A percentile compares a stretch with the other conserved stretches of the same genome.
phyloP scores from a whole-genome alignment of 73 alveolate species.

The Paramecium sonneborni region DNA sequence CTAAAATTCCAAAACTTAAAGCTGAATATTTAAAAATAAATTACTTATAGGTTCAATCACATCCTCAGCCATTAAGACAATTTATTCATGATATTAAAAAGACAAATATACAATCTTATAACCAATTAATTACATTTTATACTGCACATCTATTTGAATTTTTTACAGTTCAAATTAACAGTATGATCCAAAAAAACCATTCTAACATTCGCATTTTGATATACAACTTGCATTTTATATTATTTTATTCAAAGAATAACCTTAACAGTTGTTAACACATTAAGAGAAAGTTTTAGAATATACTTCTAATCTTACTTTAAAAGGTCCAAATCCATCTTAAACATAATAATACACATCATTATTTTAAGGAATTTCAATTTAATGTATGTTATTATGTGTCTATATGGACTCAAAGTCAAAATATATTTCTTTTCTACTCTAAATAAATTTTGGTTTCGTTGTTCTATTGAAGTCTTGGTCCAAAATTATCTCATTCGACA shows the following conservation, averaged over 20 bases:
- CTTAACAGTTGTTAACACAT: conserved; percentile 39
- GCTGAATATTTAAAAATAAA: background rate
- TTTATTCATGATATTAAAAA: background rate
- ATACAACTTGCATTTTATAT: background rate
- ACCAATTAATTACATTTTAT: background rate
- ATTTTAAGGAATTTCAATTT: background rate
- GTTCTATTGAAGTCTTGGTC: background rate
- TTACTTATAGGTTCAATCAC: conserved; percentile 22
- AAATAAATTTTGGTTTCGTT: background rate
- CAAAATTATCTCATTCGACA: background rate
- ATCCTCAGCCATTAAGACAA: background rate
- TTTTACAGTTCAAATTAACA: background rate
- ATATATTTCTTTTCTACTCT: background rate
- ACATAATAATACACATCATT: background rate
- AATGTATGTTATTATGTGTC: background rate
- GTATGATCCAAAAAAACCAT: background rate
- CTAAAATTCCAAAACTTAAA: conserved; percentile 1
- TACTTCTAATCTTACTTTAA: background rate
- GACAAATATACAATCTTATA: background rate
- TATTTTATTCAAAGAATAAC: background rate
- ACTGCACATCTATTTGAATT: background rate
- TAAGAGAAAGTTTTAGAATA: background rate
- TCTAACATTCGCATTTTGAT: background rate
- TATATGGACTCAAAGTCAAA: background rate
- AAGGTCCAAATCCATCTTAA: background rate